Percentiles rank a stretch among this genome's conserved stretches.
Conservation (phyloP, 129 eudicot species). For the Rutidosis leptorrhynchoides region DNA sequence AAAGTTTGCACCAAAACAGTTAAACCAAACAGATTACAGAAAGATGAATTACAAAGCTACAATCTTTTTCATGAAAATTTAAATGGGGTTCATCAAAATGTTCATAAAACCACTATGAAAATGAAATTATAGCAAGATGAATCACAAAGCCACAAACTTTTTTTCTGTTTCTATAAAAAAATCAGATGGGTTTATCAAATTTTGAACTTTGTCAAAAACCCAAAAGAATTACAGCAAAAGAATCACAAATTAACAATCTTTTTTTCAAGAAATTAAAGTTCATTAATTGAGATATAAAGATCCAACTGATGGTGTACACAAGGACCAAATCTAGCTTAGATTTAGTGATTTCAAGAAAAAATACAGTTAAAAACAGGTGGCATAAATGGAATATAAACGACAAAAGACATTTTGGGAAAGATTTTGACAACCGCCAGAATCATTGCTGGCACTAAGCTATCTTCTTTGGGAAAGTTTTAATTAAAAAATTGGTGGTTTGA, state of each 20-base stretch:
- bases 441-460: constrained; percentile 27
- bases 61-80: constrained; percentile 13
- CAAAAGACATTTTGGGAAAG: constrained; percentile 28
- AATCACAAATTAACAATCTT: constrained; percentile 20
- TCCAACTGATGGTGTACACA: constrained; percentile 15
- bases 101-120: neutral
- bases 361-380: constrained; percentile 29
- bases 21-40: neutral
- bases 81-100: constrained; percentile 21
- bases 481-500: neutral
- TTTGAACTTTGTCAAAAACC: constrained; percentile 7
- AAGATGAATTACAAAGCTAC: constrained; percentile 6
- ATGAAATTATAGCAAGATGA: constrained; percentile 4
- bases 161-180: neutral
- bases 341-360: neutral
- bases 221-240: constrained; percentile 8
- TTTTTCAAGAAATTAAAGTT: neutral
- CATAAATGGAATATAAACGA: constrained; percentile 26
- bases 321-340: constrained; percentile 6
- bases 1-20: neutral
- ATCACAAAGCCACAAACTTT: neutral
- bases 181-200: constrained; percentile 8
- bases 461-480: constrained; percentile 42
- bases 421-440: constrained; percentile 26
- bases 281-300: constrained; percentile 14